These are phyloP conservation scores for Mesotaenium endlicherianum DNA, from an alignment of 139 green algal species.

Conservation along the genomic window DNA sequence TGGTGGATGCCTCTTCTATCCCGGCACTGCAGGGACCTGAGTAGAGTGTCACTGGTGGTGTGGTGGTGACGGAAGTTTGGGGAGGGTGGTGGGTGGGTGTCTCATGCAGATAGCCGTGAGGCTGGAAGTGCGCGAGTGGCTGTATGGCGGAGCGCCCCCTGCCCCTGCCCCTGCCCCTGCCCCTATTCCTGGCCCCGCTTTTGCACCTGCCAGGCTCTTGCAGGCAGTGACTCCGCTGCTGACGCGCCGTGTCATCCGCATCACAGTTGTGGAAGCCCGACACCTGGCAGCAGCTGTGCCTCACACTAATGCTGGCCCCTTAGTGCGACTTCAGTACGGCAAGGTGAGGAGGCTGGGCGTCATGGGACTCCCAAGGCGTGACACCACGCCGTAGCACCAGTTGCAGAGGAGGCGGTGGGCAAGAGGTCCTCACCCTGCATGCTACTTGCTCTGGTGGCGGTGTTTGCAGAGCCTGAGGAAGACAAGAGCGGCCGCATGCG, in stretches of 20 bases:
- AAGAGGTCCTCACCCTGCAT: neutral
- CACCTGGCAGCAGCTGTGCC: neutral
- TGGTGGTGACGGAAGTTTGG: too few species aligned
- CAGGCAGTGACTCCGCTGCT: too few species aligned
- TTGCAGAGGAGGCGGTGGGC: neutral
- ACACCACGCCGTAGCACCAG: neutral
- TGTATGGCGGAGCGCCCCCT: too few species aligned
- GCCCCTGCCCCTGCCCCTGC: too few species aligned
- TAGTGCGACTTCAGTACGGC: neutral
- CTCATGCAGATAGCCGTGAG: too few species aligned
- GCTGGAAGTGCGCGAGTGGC: too few species aligned
- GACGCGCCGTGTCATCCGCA: neutral
- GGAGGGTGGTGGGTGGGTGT: too few species aligned
- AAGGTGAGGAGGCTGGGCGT: neutral
- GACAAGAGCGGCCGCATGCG: neutral
- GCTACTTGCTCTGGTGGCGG: neutral
- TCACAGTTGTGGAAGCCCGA: slow-evolving; percentile 11
- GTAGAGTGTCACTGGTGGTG: too few species aligned
- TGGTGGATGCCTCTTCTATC: too few species aligned
- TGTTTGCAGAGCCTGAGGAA: neutral
- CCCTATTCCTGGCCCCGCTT: too few species aligned
- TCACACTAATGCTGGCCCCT: neutral
- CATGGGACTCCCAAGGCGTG: neutral
- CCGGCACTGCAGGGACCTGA: too few species aligned
- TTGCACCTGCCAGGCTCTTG: too few species aligned